Conservation (phyloP, 164 flowering plant species). For the Stephania cephalantha region DNA sequence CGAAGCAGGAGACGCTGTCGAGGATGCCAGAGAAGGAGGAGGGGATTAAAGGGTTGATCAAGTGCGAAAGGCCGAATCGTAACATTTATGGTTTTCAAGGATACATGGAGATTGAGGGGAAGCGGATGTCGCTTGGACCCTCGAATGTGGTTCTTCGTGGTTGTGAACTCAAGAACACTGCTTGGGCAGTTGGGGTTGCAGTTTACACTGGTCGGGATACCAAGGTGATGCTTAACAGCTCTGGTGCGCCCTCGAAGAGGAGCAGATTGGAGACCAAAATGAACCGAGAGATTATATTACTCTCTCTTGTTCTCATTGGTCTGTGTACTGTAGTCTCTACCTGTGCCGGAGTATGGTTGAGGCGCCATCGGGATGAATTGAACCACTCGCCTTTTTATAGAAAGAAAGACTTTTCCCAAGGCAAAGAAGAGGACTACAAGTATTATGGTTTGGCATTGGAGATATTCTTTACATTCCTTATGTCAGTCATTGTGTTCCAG, state of each 20-base stretch:
- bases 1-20: constrained; percentile 85
- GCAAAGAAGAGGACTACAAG: constrained; percentile 33
- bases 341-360: constrained; percentile 73
- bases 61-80: constrained; percentile 89
- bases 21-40: constrained; percentile 52
- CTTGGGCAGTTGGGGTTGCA: constrained; percentile 81
- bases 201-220: constrained; percentile 91
- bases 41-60: constrained; percentile 56
- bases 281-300: constrained; percentile 77
- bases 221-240: constrained; percentile 92
- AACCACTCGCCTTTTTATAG: constrained; percentile 54
- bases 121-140: constrained; percentile 79
- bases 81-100: constrained; percentile 94
- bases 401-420: constrained; percentile 47
- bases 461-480: constrained; percentile 77
- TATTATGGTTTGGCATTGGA: constrained; percentile 80
- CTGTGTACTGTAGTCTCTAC: constrained; percentile 62
- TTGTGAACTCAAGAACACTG: constrained; percentile 89
- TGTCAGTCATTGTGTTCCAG: constrained; percentile 94
- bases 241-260: constrained; percentile 96
- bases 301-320: constrained; percentile 61
- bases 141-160: constrained; percentile 91
- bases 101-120: constrained; percentile 85
- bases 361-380: constrained; percentile 57
- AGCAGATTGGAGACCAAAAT: constrained; percentile 80